Base-by-base conservation (phyloP, 345 rosid species). In the Lumnitzera racemosa region DNA sequence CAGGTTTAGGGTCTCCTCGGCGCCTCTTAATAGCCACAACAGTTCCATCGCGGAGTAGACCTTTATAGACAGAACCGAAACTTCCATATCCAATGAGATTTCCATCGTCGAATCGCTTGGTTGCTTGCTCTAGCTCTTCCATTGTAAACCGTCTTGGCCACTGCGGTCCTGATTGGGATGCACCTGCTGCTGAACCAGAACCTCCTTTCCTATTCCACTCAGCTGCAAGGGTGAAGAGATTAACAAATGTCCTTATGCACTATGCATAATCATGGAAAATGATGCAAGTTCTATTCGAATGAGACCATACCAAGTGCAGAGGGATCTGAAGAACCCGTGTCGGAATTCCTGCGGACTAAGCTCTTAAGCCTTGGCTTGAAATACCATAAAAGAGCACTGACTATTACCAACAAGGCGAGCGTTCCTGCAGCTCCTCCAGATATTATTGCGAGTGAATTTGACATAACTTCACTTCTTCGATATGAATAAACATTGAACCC, bases 281-380 rank as follows among this genome's bases (percentile, higher is more conserved):
- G 6, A 24, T 4, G n/a, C 64, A 61, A 14, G 50, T 51, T 54
- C 59, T 51, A 47, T 24, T 57, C 47, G 53, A 20, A 15, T 53
- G 57, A 46, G 61, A 57, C 58, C 53, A 61, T 68, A 82, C 87
- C 74, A 55, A 53, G 67, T 59, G 79, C 79, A 66, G 83, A 72
- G 59, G 85, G 87, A 64, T 80, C 80, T 20, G 90, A 85, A 23
- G 87, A 85, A 51, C 78, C 82, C 3, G 85, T 80, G 27, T 78
- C 87, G 0, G 87, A 85, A 56, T 59, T 80, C 64, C 71, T 68
- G 57, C 67, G 72, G 3, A 73, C 58, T 31, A 49, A 24, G 24
- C 56, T 61, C 46, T 60, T 74, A 48, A 74, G 63, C 59, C 62
- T 69, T 46, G 76, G 74, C 59, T 61, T 79, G 76, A 71, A 76